Evolutionary conservation across 2,329 filamentous ascomycete species (phyloP).

Genomic region (Thielaviopsis populi): DNA sequence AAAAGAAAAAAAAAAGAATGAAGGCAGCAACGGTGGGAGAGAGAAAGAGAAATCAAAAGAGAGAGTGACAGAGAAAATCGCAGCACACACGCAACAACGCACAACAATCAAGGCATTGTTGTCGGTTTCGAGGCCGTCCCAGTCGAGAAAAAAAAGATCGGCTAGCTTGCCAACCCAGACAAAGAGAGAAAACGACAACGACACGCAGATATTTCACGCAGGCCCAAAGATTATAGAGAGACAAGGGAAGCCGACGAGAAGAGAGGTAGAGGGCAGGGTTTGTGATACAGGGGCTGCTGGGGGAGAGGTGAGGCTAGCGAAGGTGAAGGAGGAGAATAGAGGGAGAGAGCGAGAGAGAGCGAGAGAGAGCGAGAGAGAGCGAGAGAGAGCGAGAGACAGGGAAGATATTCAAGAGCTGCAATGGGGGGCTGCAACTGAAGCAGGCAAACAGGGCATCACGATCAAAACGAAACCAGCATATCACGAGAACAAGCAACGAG

Average conservation of each 20-base stretch:
- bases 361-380: neutral
- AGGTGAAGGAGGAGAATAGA: neutral
- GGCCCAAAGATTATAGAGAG: neutral
- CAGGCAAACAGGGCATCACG: neutral
- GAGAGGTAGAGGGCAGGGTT: neutral
- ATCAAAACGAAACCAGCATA: neutral
- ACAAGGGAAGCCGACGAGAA: neutral
- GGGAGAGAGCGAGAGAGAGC: neutral
- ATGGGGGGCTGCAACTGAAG: neutral
- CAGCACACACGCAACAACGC: neutral
- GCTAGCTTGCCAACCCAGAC: neutral
- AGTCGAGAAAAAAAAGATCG: neutral
- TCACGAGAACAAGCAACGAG: neutral
- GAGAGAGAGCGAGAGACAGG: neutral
- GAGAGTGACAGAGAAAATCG: too few species aligned
- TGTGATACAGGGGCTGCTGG: neutral
- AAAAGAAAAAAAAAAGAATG: neutral
- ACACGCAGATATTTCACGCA: neutral
- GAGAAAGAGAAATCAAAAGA: too few species aligned
- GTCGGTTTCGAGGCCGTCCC: neutral
- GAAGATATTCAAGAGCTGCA: neutral
- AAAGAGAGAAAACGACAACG: constrained; percentile 1
- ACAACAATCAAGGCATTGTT: neutral
- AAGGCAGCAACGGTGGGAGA: too few species aligned
- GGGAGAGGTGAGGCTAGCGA: neutral